A percentile compares a stretch with the other conserved stretches of the same genome.
These are phyloP conservation scores for Mycena haematopus DNA, from an alignment of 768 basidiomycete species.

Conservation along the genomic window DNA sequence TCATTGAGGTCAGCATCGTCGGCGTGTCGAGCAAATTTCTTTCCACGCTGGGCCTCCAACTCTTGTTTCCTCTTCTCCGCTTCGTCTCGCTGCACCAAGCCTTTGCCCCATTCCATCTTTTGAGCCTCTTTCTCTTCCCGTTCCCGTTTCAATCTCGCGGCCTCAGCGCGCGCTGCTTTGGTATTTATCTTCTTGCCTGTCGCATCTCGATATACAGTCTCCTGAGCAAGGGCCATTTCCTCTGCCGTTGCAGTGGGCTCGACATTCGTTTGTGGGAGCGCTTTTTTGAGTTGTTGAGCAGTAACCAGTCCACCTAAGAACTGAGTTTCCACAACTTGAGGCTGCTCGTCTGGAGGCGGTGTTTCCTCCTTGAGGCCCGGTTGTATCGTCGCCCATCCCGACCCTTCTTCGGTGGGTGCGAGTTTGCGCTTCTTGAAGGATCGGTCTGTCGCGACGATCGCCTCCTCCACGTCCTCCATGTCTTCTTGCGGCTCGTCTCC, in stretches of 20 bases:
- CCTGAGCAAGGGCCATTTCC: conserved; percentile 71
- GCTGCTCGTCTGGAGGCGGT: conserved; percentile 73
- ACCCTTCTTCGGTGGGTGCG: conserved; percentile 46
- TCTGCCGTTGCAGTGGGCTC: conserved; percentile 51
- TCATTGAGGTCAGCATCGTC: conserved; percentile 90
- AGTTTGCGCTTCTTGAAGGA: conserved; percentile 78
- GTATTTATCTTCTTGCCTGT: conserved; percentile 89
- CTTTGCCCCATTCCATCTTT: conserved; percentile 99
- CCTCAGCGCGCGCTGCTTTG: conserved; percentile 84
- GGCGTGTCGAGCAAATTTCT: conserved; percentile 76
- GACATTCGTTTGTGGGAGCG: conserved; percentile 50
- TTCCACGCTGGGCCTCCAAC: conserved; percentile 68
- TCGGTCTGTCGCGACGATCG: conserved; percentile 75
- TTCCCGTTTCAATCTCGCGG: conserved; percentile 79
- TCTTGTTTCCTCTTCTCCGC: conserved; percentile 68
- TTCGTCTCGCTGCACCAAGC: conserved; percentile 87
- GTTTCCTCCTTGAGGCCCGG: conserved; percentile 58
- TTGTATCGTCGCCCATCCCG: conserved; percentile 74
- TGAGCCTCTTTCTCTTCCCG: conserved; percentile 84
- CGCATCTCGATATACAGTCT: conserved; percentile 94
- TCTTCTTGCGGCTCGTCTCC: conserved; percentile 55
- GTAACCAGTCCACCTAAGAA: conserved; percentile 83
- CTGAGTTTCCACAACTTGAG: conserved; percentile 56
- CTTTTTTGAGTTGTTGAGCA: conserved; percentile 75
- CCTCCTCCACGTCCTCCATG: conserved; percentile 65